Evolutionary conservation across 2,329 filamentous ascomycete species (phyloP), one percentile per base, ranked within the genome.

Genomic region (Apiospora kogelbergensis): DNA sequence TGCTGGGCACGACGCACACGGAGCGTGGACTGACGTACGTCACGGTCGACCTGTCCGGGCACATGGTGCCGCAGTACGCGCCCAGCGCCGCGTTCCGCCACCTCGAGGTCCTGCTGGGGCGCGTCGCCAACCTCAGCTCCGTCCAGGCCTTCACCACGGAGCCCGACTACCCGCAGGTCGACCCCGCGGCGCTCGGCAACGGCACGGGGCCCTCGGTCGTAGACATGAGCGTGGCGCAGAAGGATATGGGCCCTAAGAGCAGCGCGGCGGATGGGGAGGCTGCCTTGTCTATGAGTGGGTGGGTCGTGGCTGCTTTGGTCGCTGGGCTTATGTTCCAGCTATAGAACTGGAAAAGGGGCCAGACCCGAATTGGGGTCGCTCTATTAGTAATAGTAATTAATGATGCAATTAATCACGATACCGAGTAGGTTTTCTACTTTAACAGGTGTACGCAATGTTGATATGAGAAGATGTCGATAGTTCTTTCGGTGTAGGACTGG

Each of bases 21-120:
- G 94, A 97, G 83, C 85, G 93, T 53, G 92, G 92, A 0, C 80
- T 97, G 63, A 96, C 93, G 0, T 93, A 88, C 72, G 89, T 90
- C 15, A 65, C 65, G 11, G 20, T 71, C 41, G 64, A 87, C 46
- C 76, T 91, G 13, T 82, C 85, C 0, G 93, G 93, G 0, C 91
- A 95, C 80, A 91, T 90, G 85, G 80, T 86, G 0, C 88, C 89
- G 0, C 88, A 92, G 78, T 94, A 92, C 75, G 86, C 89, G 22
- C 90, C 92, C 0, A 86, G 84, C 17, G 90, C 89, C 0, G 86
- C 90, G 0, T 93, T 92, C 76, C 83, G 93, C 42, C 90, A 93
- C 69, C 77, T 96, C 24, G 93, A 96, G 83, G 91, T 92, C 74
- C 78, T 96, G 73, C 83, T 97, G 1, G 93, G 93, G 0, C 83